Evolutionary conservation across 495 filamentous ascomycete species (phyloP), one percentile per base, ranked within the genome.

Genomic region (Cladorrhinum samala): DNA sequence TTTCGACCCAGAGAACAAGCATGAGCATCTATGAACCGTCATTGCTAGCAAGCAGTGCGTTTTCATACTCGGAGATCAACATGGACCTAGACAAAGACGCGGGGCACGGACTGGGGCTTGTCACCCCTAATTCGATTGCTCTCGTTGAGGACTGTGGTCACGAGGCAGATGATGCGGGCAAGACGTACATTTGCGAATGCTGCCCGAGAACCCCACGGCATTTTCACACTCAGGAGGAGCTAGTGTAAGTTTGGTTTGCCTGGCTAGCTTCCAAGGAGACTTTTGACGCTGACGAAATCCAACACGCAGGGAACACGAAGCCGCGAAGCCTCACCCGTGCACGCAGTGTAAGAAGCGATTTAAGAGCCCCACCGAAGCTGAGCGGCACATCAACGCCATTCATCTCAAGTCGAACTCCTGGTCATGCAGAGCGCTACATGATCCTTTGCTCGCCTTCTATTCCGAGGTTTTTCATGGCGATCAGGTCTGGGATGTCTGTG

Each of bases 291-390:
- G 18, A 3, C 7, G 33, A 2, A n/a, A 49, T 3, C 7, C 20
- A 62, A 58, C 19, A 48, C 54, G 3, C 46, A 71, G 68, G 20
- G 50, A 55, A 30, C 89, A 95, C 64, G 83, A 87, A 58, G 77
- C 82, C 60, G 88, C 91, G 63, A 93, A 91, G 60, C 88, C 90
- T 57, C 89, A 93, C 63, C 76, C 77, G 9, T 95, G 89, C 63
- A 72, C 78, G 25, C 90, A 82, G 61, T 95, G 89, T 68, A 81
- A 81, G 38, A 90, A 89, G 63, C 79, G 88, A 16, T 95, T 95
- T 76, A 93, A 95, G 63, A 88, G 88, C 65, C 92, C 91, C 58
- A 92, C 91, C 56, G 89, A 95, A 72, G 88, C 88, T 17, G 89
- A 93, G 62, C 80, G 89, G 11, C 89, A 95, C 66, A 84, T 89